Evolutionary conservation across 192 early-diverging fungal genomes (phyloP), one percentile per base, ranked within the genome.

Genomic region (Glomus cerebriforme): DNA sequence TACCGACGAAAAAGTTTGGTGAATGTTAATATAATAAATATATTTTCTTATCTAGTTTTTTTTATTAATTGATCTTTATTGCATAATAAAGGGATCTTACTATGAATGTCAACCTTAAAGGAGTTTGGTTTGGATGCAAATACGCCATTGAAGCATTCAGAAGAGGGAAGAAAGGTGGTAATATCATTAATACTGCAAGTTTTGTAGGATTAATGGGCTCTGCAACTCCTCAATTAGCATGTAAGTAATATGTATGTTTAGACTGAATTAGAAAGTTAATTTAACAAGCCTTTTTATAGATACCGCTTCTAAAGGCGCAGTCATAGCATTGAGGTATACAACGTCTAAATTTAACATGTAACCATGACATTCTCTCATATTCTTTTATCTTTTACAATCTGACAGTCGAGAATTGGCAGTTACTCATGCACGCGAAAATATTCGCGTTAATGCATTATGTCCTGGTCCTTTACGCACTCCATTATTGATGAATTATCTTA

Each of bases 91-190:
- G 89, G 90, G 87, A 91, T 63, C 59, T 88, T 59, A 91, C 90
- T 31, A 89, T 95, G 90, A 85, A 93, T 67, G 92, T 94, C 82
- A 96, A 96, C 81, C 91, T 95, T 47, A 96, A 96, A 82, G 93
- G 95, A 31, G 95, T 96, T 24, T 96, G 95, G 95, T 95, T 82
- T 81, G 95, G 95, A 37, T 94, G 92, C 85, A 93, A 93, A 74
- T 90, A 96, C 69, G 92, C 87, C 65, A 94, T 96, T 73, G 85
- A 90, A 69, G 92, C 92, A 59, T 86, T 96, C 82, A 86, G 91
- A 58, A 63, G 47, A 32, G 19, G 19, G 8, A 15, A 17, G 4
- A 85, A 92, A 62, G 93, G 92, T 64, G 93, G 93, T 9, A 89
- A 86, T 34, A 91, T 96, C 81, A 95, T 96, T 86, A 96, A 96